phyloP scores from a whole-genome alignment of 345 rosid genomes.

The Ceriops tagal region DNA sequence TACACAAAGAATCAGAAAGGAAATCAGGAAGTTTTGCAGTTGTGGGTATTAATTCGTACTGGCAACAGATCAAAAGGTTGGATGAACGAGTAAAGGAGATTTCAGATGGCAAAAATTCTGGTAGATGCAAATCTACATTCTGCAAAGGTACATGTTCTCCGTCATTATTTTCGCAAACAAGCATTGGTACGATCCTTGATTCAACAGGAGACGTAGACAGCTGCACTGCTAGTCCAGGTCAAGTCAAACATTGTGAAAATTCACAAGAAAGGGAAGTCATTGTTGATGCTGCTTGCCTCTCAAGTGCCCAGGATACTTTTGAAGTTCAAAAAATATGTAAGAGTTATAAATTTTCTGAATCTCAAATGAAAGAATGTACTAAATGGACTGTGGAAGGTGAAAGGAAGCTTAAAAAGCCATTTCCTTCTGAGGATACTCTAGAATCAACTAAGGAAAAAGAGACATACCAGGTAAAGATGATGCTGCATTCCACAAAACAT shows the following conservation, averaged over 20 bases:
- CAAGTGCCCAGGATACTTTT: slow-evolving; percentile 51
- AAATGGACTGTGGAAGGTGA: slow-evolving; percentile 29
- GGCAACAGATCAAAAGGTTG: slow-evolving; percentile 59
- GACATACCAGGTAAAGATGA: slow-evolving; percentile 31
- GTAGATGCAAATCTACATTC: slow-evolving; percentile 23
- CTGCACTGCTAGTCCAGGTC: slow-evolving; percentile 19
- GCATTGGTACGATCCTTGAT: slow-evolving; percentile 23
- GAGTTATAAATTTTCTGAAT: slow-evolving; percentile 10
- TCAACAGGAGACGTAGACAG: slow-evolving; percentile 24
- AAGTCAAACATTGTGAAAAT: slow-evolving; percentile 26
- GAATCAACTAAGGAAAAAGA: slow-evolving; percentile 17
- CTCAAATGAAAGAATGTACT: slow-evolving; percentile 12
- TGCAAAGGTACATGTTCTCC: slow-evolving; percentile 39
- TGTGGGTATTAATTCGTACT: slow-evolving; percentile 43
- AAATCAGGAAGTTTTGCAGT: slow-evolving; percentile 9
- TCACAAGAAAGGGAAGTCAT: slow-evolving; percentile 20
- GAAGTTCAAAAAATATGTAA: slow-evolving; percentile 53
- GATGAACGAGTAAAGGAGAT: slow-evolving; percentile 46
- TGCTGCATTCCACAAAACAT: slow-evolving; percentile 20
- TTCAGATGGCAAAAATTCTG: slow-evolving; percentile 34
- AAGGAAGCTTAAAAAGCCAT: slow-evolving; percentile 35
- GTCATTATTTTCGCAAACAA: slow-evolving; percentile 34
- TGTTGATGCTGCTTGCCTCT: slow-evolving; percentile 22
- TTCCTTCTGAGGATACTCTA: slow-evolving; percentile 16
- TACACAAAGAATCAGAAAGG: slow-evolving; percentile 33